These are phyloP conservation scores for Penicillium cataractarum DNA, from an alignment of 495 filamentous ascomycete species.

Conservation along the genomic window DNA sequence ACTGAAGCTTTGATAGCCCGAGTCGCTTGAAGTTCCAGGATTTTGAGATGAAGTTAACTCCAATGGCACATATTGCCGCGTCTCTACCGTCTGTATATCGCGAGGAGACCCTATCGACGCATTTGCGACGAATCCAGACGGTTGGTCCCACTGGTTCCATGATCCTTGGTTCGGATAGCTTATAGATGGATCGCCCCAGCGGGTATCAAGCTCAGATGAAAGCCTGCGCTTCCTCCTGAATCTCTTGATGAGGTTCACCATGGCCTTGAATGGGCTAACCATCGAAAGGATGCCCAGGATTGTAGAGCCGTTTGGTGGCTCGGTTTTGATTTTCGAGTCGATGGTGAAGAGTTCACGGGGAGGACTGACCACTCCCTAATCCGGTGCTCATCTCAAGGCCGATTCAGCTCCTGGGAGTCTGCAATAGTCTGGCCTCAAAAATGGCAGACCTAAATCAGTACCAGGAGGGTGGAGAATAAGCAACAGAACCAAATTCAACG, in stretches of 20 bases:
- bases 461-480: neutral
- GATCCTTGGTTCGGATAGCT: constrained; percentile 48
- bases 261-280: constrained; percentile 32
- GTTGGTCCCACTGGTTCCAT: constrained; percentile 45
- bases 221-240: constrained; percentile 44
- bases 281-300: constrained; percentile 24
- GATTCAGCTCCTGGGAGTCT: constrained; percentile 15
- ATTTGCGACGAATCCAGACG: constrained; percentile 24
- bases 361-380: constrained; percentile 27
- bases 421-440: neutral
- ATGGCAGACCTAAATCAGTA: neutral
- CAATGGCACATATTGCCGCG: constrained; percentile 17
- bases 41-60: neutral
- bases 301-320: neutral
- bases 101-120: neutral
- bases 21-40: neutral
- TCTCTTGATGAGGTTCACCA: constrained; percentile 42
- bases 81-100: constrained; percentile 3
- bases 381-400: constrained; percentile 26
- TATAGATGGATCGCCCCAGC: constrained; percentile 50
- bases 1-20: constrained; percentile 8
- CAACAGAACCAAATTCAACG: neutral
- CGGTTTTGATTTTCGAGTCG: neutral
- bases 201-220: constrained; percentile 45
- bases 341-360: constrained; percentile 16